Evolutionary conservation across 2,329 filamentous ascomycete genomes (phyloP).

Genomic region (Fonsecaea pugnacius): DNA sequence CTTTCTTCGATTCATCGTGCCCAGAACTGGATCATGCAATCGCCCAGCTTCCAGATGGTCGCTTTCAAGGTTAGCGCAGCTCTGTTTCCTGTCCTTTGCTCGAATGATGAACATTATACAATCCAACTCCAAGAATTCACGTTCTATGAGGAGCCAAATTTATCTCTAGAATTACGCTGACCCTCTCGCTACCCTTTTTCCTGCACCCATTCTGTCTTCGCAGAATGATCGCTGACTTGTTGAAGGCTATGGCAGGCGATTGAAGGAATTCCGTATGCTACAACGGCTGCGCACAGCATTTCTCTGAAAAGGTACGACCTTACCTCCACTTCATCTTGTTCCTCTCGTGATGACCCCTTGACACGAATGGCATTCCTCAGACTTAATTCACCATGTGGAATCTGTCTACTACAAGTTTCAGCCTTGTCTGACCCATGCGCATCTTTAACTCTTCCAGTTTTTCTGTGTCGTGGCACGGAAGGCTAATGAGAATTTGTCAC

Average conservation of each 20-base stretch:
- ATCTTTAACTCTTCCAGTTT: slow-evolving; percentile 5
- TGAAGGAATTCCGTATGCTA: slow-evolving; percentile 5
- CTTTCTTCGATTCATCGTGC: not conserved
- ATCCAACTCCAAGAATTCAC: slow-evolving; percentile 62
- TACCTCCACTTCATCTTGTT: slow-evolving; percentile 38
- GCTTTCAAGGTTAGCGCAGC: slow-evolving; percentile 9
- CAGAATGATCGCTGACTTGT: slow-evolving; percentile 12
- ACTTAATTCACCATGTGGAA: slow-evolving; percentile 68
- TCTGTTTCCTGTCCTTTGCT: not conserved
- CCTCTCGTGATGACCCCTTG: slow-evolving; percentile 62
- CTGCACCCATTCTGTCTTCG: not conserved
- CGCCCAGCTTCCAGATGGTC: not conserved
- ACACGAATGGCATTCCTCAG: slow-evolving; percentile 72
- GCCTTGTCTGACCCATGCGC: slow-evolving; percentile 64
- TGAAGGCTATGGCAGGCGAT: slow-evolving; percentile 14
- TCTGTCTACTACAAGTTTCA: slow-evolving; percentile 68
- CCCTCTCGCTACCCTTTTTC: slow-evolving; percentile 14
- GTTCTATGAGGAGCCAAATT: slow-evolving; percentile 53
- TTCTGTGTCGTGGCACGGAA: slow-evolving; percentile 8
- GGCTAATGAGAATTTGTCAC: slow-evolving; percentile 31
- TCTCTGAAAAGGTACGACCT: slow-evolving; percentile 52
- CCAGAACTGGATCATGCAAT: not conserved
- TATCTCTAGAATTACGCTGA: slow-evolving; percentile 64
- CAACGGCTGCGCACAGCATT: not conserved
- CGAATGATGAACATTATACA: slow-evolving; percentile 55